Evolutionary conservation across 2,329 filamentous ascomycete genomes (phyloP).

Genomic region (Curvularia lunata): DNA sequence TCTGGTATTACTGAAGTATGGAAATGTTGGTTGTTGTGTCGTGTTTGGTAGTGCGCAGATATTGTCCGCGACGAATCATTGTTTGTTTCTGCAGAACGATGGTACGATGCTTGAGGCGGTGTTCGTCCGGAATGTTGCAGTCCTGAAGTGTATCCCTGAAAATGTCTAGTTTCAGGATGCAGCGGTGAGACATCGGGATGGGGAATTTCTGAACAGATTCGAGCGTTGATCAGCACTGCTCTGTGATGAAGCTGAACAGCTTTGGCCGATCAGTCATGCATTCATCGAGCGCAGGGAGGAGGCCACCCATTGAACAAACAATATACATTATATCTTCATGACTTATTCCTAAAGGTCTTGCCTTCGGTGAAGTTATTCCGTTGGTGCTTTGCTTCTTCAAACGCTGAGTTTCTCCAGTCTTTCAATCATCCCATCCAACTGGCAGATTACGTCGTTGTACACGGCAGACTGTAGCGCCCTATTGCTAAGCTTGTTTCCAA

Average conservation of each 20-base stretch:
- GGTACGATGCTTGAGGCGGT: neutral
- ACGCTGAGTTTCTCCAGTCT: too few relatives aligned
- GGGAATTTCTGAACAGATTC: neutral
- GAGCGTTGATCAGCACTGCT: neutral
- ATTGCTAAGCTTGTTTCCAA: constrained; percentile 28
- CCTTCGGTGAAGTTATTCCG: too few relatives aligned
- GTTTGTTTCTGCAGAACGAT: neutral
- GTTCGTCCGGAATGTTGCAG: neutral
- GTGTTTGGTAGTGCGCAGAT: neutral
- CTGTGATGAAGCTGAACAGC: too few relatives aligned
- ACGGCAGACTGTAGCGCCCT: constrained; percentile 33
- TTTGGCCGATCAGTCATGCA: too few relatives aligned
- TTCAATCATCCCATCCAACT: neutral
- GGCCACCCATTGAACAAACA: too few relatives aligned
- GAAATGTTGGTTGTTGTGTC: neutral
- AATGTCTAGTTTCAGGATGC: neutral
- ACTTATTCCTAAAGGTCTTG: too few relatives aligned
- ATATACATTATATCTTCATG: neutral
- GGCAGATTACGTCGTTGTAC: constrained; percentile 33
- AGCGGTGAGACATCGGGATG: neutral
- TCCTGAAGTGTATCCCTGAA: neutral
- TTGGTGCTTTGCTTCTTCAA: too few relatives aligned
- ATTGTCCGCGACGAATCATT: neutral
- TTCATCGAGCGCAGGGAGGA: too few relatives aligned
- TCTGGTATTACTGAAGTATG: neutral